Evolutionary conservation across 371 early-diverging fungal genomes (phyloP), one percentile per base, ranked within the genome.

Genomic region (Zychaea mexicana): DNA sequence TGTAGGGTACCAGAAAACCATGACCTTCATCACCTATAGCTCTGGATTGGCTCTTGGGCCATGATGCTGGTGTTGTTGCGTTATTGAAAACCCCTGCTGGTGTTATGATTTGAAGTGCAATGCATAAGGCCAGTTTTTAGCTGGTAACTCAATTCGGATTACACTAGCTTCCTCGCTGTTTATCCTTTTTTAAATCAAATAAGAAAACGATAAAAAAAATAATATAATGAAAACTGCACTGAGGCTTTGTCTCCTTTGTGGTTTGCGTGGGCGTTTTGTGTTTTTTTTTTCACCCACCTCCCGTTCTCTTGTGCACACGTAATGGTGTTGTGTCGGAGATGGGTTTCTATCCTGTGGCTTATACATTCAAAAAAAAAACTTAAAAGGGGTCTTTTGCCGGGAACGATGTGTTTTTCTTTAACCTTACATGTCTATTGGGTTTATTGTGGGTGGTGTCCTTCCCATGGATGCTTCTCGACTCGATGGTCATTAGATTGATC

Each of bases 141-240:
- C 58, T 62, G 60, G 76, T 69, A 78, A 78, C 79, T 78, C 79
- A 69, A 78, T 78, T 78, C 79, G 75, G 79, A 78, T 75, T 78
- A 78, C 79, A 75, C 79, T 78, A 69, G 66, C 52, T 65, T 73
- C 79, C 53, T 47, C 49, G 49, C 49, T 49, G 49, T 49, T 49
- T 6, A 9, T 6, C 22, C 12, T 30, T 22, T 54, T 19, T 19
- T 12, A 49, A 49, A 22, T 8, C 27, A 17, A 47, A 26, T 24
- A 60, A 57, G 57, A 30, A 57, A 57, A 57, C 39, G 57, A 58
- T 49, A 49, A 49, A 12, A 42, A 42, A 42, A 12, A 15, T 42
- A 42, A 12, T 17, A 7, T 17, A 42, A 42, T 0, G n/a, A 7
- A 39, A 13, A 39, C 15, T 36, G 8, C 36, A 1, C 15, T 36